Conservation (phyloP, 2,329 filamentous ascomycete species). For the Clarireedia homoeocarpa region DNA sequence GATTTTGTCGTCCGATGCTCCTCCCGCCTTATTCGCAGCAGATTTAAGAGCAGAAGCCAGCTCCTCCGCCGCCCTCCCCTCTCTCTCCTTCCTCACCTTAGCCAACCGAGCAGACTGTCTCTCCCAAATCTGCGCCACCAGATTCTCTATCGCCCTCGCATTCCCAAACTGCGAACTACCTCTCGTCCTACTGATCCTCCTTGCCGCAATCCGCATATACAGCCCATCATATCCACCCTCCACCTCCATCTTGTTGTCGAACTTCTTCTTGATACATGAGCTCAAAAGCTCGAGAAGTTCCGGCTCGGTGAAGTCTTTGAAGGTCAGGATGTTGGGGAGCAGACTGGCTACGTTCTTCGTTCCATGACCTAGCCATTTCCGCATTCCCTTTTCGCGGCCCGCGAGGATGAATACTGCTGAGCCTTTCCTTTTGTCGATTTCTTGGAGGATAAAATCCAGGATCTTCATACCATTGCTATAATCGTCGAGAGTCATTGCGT, state of each 20-base stretch:
- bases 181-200: slow-evolving; percentile 52
- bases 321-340: slow-evolving; percentile 56
- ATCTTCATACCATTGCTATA: slow-evolving; percentile 32
- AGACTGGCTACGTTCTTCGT: slow-evolving; percentile 52
- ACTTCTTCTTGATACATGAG: slow-evolving; percentile 45
- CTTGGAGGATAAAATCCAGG: slow-evolving; percentile 60
- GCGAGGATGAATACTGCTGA: slow-evolving; percentile 65
- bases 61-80: not conserved
- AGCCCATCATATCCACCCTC: slow-evolving; percentile 51
- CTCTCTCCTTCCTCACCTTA: slow-evolving; percentile 1
- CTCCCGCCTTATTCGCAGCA: slow-evolving; percentile 31
- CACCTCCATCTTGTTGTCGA: slow-evolving; percentile 45
- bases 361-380: slow-evolving; percentile 61
- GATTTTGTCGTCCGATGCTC: too few species aligned
- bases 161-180: slow-evolving; percentile 64
- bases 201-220: slow-evolving; percentile 53
- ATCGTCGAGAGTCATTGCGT: slow-evolving; percentile 29
- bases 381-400: slow-evolving; percentile 67
- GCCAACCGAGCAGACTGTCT: slow-evolving; percentile 41
- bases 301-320: slow-evolving; percentile 57
- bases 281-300: slow-evolving; percentile 56
- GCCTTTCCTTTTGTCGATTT: slow-evolving; percentile 61
- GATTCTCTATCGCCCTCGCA: slow-evolving; percentile 59
- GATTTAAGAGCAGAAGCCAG: not conserved
- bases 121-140: slow-evolving; percentile 41